Evolutionary conservation across 345 rosid genomes (phyloP).

Genomic region (Camelina sativa): DNA sequence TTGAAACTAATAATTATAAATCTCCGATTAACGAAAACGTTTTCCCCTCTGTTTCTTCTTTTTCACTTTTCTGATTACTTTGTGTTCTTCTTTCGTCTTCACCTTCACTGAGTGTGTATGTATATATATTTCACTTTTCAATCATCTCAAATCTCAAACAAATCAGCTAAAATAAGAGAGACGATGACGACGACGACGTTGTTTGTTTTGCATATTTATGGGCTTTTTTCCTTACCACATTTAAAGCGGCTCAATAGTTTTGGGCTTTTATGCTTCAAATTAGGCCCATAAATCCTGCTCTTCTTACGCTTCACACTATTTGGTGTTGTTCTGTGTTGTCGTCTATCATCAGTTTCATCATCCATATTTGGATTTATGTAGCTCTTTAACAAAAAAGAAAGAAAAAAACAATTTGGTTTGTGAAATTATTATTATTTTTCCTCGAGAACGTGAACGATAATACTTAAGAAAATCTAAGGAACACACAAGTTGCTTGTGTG

Average conservation of each 20-base stretch:
- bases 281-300: not conserved
- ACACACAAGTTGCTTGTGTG: constrained; percentile 56
- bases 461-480: constrained; percentile 43
- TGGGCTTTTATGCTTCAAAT: constrained; percentile 1
- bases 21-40: constrained; percentile 2
- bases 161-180: constrained; percentile 20
- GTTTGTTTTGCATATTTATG: not conserved
- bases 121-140: constrained; percentile 14
- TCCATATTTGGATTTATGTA: too few relatives aligned
- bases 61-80: constrained; percentile 1
- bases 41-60: not conserved
- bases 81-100: not conserved
- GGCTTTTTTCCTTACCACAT: not conserved
- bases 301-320: not conserved
- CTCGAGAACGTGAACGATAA: constrained; percentile 48
- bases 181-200: constrained; percentile 11
- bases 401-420: not conserved
- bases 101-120: too few relatives aligned
- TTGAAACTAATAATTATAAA: constrained; percentile 33
- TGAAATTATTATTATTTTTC: constrained; percentile 1
- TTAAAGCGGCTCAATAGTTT: not conserved
- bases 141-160: constrained; percentile 4
- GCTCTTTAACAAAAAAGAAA: not conserved
- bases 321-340: too few relatives aligned
- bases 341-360: not conserved